phyloP scores from a whole-genome alignment of 192 early-diverging fungal species.

The Gorgonomyces haynaldii region DNA sequence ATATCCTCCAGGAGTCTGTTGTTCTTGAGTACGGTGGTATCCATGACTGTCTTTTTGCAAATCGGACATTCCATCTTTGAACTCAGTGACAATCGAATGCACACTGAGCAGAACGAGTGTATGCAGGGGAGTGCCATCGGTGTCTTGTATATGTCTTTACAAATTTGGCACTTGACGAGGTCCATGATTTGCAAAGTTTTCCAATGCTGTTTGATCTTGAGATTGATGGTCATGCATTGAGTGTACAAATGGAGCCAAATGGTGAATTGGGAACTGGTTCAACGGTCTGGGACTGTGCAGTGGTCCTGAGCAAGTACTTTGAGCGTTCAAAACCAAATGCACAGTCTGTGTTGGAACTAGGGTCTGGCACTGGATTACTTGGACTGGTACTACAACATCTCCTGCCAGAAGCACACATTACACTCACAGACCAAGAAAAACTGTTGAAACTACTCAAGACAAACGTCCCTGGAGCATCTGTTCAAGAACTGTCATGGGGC shows the following conservation, averaged over 20 bases:
- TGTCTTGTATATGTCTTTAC: no score
- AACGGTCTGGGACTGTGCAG: constrained; percentile 31
- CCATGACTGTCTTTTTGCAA: constrained; percentile 6
- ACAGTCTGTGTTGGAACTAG: constrained; percentile 32
- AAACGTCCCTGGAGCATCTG: constrained; percentile 12
- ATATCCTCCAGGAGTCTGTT: constrained; percentile 4
- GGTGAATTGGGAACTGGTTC: constrained; percentile 29
- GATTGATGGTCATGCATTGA: no score
- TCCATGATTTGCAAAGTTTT: no score
- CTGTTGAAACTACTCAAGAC: constrained; percentile 25
- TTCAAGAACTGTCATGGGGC: background rate
- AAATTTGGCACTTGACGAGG: no score
- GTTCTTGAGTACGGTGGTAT: background rate
- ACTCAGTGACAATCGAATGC: background rate
- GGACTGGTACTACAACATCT: constrained; percentile 23
- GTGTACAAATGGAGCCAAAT: no score
- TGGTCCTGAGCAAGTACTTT: constrained; percentile 27
- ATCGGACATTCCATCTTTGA: background rate
- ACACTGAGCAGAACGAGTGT: background rate
- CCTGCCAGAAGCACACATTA: constrained; percentile 7
- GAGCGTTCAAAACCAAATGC: constrained; percentile 14
- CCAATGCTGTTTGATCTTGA: no score
- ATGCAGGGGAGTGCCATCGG: background rate
- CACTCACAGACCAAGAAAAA: constrained; percentile 36
- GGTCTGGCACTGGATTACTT: constrained; percentile 47